phyloP scores from a whole-genome alignment of 108 stramenopile genomes.

The Thalassiosira profunda region DNA sequence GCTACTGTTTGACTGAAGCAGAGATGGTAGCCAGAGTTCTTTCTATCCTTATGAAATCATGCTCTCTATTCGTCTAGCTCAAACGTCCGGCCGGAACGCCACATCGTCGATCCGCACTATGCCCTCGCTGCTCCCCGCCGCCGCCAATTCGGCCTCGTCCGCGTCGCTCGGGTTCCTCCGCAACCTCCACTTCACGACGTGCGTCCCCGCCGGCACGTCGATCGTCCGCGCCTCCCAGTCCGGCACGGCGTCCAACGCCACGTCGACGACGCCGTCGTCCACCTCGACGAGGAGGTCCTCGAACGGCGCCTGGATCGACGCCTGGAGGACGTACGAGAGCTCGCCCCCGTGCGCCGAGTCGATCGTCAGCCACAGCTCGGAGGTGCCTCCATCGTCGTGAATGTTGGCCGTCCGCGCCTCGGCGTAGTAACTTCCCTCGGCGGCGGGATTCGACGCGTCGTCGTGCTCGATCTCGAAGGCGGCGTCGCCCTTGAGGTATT shows the following conservation, averaged over 20 bases:
- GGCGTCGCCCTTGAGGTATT: background rate
- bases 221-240: background rate
- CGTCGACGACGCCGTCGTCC: background rate
- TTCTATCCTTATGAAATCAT: too few species aligned
- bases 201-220: slow-evolving; percentile 1
- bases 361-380: background rate
- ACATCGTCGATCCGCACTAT: slow-evolving; percentile 12
- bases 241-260: background rate
- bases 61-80: too few species aligned
- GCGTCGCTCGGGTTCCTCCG: slow-evolving; percentile 28
- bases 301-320: slow-evolving; percentile 3
- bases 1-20: too few species aligned
- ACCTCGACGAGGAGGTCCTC: slow-evolving; percentile 16
- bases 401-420: slow-evolving; percentile 5
- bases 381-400: background rate
- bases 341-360: slow-evolving; percentile 2
- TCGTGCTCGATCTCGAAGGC: slow-evolving; percentile 2
- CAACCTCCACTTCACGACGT: slow-evolving; percentile 1
- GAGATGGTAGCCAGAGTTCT: too few species aligned
- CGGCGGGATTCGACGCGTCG: background rate
- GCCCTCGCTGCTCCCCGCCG: slow-evolving; percentile 1
- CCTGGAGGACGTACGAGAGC: slow-evolving; percentile 10
- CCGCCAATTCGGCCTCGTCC: background rate
- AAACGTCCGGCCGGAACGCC: background rate
- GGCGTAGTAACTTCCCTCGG: slow-evolving; percentile 7